Base-by-base conservation (phyloP, 176 grass and related monocot genomes). In the Poa pratensis region DNA sequence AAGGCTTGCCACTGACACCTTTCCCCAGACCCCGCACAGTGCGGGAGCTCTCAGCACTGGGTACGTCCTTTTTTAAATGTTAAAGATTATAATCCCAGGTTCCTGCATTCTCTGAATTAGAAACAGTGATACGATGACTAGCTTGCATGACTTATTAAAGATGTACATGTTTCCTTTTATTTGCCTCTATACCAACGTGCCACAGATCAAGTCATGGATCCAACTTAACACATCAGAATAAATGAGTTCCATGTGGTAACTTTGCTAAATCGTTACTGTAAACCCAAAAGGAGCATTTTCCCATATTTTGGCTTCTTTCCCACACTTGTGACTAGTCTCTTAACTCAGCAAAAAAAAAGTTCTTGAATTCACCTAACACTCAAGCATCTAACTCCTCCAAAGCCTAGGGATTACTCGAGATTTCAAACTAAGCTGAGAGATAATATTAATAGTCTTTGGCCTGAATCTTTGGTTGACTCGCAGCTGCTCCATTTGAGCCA, bases 251-350 rank as follows among this genome's bases (percentile, higher is more conserved):
- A 61, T 74, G 69, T 55, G 30, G 12, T 83, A 60, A 62, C 13
- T 43, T 39, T n/a, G 24, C 54, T 17, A 74, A 73, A 49, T 62
- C 18, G 20, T 16, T 74, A 60, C 17, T 27, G 42, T 22, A 62
- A 9, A 75, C 17, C 16, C 22, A 46, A 73, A 83, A 9, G 13
- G 27, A 37, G 28, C 52, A 60, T 61, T 22, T 83, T 27, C 39
- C 39, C 28, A 49, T 61, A 48, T 74, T 48, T 71, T 3, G 39
- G 69, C 69, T 60, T 83, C 73, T 18, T 81, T 81, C 20, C 54
- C 69, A 62, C 12, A 32, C 10, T 30, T 73, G 39, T 16, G 43
- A 51, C 71, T 74, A 17, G 10, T 8, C 26, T 17, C 50, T 22
- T 3, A 8, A 48, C 69, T 74, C 12, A 72, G 45, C 40, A 74